Conservation (phyloP, 768 basidiomycete genomes). For the Cystofilobasidium capitatum region DNA sequence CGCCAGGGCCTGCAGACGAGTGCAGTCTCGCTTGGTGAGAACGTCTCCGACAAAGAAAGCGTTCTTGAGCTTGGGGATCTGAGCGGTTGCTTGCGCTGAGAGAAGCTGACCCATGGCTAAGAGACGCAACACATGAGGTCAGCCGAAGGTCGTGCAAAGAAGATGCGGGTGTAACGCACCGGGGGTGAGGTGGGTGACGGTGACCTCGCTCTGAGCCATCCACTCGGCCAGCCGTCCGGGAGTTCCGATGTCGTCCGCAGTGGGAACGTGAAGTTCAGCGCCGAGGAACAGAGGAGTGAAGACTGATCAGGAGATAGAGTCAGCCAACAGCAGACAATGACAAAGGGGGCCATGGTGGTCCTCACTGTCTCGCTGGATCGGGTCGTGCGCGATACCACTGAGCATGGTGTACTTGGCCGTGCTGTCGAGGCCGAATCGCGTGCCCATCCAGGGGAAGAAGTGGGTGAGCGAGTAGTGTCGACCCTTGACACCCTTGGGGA, state of each 20-base stretch:
- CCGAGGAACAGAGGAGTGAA: slow-evolving; percentile 98
- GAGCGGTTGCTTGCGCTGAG: slow-evolving; percentile 69
- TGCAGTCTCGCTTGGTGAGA: slow-evolving; percentile 93
- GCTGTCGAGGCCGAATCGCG: slow-evolving; percentile 64
- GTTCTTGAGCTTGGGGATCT: slow-evolving; percentile 73
- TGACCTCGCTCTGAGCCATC: slow-evolving; percentile 87
- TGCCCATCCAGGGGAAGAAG: slow-evolving; percentile 99
- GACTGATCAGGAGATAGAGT: slow-evolving; percentile 49
- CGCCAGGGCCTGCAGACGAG: slow-evolving; percentile 84
- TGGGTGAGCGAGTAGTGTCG: slow-evolving; percentile 93
- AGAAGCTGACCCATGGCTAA: slow-evolving; percentile 93
- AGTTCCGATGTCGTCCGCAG: slow-evolving; percentile 90
- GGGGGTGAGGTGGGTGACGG: slow-evolving; percentile 94
- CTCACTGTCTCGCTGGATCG: slow-evolving; percentile 96
- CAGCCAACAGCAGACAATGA: neutral
- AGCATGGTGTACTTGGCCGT: slow-evolving; percentile 92
- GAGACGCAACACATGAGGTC: neutral
- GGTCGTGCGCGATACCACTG: slow-evolving; percentile 97
- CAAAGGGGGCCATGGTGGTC: slow-evolving; percentile 26
- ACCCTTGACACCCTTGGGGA: slow-evolving; percentile 95
- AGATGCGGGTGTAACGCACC: slow-evolving; percentile 29
- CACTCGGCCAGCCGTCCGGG: slow-evolving; percentile 94
- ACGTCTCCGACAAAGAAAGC: slow-evolving; percentile 99
- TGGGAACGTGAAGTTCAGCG: slow-evolving; percentile 88
- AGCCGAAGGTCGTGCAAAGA: neutral